These are phyloP conservation scores for Datisca glomerata DNA, from an alignment of 306 rosid genomes.

Conservation along the genomic window DNA sequence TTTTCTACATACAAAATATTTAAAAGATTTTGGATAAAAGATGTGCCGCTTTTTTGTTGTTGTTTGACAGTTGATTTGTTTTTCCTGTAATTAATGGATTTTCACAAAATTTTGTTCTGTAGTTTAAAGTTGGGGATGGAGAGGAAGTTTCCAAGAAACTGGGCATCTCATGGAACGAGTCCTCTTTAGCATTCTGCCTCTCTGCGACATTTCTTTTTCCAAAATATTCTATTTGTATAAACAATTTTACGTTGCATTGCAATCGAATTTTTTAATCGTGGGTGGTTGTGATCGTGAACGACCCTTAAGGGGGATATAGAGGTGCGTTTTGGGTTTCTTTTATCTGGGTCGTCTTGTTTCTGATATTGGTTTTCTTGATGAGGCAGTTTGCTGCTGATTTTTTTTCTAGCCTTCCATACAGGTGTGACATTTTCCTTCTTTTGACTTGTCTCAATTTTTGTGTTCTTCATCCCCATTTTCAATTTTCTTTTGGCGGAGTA, in stretches of 20 bases:
- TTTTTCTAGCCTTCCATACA: constrained; percentile 8
- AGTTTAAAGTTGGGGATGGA: constrained; percentile 1
- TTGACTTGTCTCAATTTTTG: not conserved
- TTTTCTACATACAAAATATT: too few species aligned
- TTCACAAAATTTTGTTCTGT: not conserved
- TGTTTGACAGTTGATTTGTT: too few species aligned
- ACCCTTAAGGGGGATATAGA: constrained; percentile 3
- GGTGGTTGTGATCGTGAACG: constrained; percentile 7
- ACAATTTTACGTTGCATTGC: not conserved
- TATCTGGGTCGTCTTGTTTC: constrained; percentile 2
- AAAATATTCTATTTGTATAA: not conserved
- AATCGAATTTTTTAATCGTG: constrained; percentile 1
- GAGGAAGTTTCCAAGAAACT: constrained; percentile 24
- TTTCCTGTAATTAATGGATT: too few species aligned
- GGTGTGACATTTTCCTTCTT: constrained; percentile 18
- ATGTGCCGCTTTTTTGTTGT: too few species aligned
- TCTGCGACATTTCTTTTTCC: constrained; percentile 3
- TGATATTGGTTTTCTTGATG: constrained; percentile 11
- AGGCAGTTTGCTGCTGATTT: not conserved
- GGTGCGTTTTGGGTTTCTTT: not conserved
- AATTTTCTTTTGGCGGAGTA: not conserved
- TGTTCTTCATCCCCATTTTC: not conserved
- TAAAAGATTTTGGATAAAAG: too few species aligned
- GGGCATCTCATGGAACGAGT: not conserved
- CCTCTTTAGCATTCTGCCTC: constrained; percentile 5